Base-by-base conservation (phyloP, 352 stramenopile species). In the Globisporangium carolinianum region DNA sequence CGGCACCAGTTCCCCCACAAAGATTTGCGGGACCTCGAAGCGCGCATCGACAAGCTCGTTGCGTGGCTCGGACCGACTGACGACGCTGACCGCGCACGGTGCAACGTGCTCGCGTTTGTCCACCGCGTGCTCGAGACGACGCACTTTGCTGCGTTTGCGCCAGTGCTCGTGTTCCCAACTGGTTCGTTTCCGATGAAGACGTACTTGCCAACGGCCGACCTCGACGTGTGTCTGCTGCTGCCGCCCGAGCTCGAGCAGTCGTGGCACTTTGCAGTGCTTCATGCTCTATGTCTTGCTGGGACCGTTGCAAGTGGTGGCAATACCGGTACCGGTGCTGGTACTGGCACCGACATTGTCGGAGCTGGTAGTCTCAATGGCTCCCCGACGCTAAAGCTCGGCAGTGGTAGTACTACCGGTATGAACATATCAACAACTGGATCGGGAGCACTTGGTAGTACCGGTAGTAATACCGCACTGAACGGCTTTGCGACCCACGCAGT, bases 141-240 rank as follows among this genome's bases (percentile, higher is more conserved):
- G 3, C 71, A 86, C 55, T 75, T 86, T n/a, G 67, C 75, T 7
- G 58, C 72, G 2, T 64, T 68, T 24, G 62, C 67, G 11, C 67
- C 77, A 5, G 68, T 81, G 6, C 49, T 89, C 2, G 85, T 89
- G 37, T 83, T 87, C 46, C 68, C 83, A n/a, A 91, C 74, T 4
- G 87, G 87, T 9, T 92, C 84, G 3, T 96, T 92, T 46, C 86
- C 89, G 7, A 91, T 96, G 73, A 94, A 94, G 61, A 95, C 86
- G 45, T 97, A 96, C 62, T 72, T 97, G 3, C 89, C 89, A 4
- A 87, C 86, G 0, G 89, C 87, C 10, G 87, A 96, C 39, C 66
- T 96, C 12, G 85, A 94, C 55, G 75, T 96, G 55, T 94, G 80
- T 50, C 69, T 95, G 1, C 72, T 96, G 48, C 53, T 97, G 2